Base-by-base conservation (phyloP, 306 rosid genomes). In the Quercus variabilis region DNA sequence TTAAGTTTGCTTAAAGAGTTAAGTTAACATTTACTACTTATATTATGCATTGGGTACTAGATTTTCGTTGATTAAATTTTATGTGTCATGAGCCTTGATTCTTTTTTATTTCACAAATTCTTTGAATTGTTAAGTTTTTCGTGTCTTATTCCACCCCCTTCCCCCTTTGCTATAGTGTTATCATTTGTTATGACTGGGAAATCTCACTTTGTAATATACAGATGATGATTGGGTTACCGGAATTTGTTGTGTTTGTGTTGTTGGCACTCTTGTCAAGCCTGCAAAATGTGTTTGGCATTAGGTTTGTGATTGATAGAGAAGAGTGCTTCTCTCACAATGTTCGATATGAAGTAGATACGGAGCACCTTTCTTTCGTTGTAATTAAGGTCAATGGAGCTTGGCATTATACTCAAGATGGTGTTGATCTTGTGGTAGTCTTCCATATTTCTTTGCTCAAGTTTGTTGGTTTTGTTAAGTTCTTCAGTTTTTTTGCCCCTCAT, bases 291-390 rank as follows among this genome's bases (percentile, higher is more conserved):
- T 4, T 76, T 75, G 92, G 91, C 26, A 88, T 90, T 26, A 87
- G 97, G 86, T 90, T 92, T 89, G 90, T 90, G 80, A 82, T 92
- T 55, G 88, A 90, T 46, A 83, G 81, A 80, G 86, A 87, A 43
- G 94, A 92, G 12, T 92, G 97, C 80, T 90, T 82, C 80, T 82
- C 87, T 74, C 91, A 90, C 72, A 1, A 84, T 71, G 86, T 88
- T 69, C 25, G 59, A 60, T 74, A 85, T 58, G 89, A 79, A 78
- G 91, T 91, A 58, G 97, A 92, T 80, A 85, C 82, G 2, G 80
- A 90, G 3, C 92, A 88, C 80, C 74, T 87, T 73, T 92, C 97
- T 46, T 92, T 92, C 43, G 97, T 92, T 68, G 88, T 85, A 3
- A 79, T 90, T 54, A 88, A 88, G 81, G 63, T 63, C 25, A 94